Conservation (phyloP, 2,329 filamentous ascomycete genomes). For the Beauveria australis region DNA sequence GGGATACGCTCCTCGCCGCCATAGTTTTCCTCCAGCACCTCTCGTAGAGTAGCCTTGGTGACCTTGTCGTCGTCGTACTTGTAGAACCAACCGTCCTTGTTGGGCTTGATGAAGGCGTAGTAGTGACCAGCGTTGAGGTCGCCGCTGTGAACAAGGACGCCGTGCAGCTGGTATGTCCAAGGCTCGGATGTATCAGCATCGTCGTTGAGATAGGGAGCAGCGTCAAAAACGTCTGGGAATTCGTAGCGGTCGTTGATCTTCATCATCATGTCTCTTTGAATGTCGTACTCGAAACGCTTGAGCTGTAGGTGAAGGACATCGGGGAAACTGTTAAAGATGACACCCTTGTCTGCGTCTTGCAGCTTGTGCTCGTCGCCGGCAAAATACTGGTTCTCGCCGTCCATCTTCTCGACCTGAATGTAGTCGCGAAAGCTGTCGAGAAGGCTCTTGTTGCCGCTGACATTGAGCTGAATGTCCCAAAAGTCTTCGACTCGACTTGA, state of each 20-base stretch:
- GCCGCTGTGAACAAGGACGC: conserved; percentile 91
- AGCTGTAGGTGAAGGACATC: conserved; percentile 90
- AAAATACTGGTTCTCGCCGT: conserved; percentile 97
- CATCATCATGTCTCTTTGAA: conserved; percentile 95
- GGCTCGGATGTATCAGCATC: conserved; percentile 81
- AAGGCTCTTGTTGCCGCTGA: conserved; percentile 84
- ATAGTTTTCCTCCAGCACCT: conserved; percentile 94
- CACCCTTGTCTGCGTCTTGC: conserved; percentile 94
- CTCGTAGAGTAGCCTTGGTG: conserved; percentile 82
- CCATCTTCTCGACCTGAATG: conserved; percentile 90
- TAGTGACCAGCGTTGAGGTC: conserved; percentile 97
- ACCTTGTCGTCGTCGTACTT: conserved; percentile 97
- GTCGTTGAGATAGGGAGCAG: conserved; percentile 77
- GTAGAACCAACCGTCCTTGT: conserved; percentile 90
- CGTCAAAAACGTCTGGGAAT: conserved; percentile 77
- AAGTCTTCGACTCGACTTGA: conserved; percentile 94
- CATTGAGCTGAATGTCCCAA: conserved; percentile 97
- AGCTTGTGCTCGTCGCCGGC: conserved; percentile 83
- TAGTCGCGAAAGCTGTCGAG: conserved; percentile 96
- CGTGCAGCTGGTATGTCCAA: conserved; percentile 88
- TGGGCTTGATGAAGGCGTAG: conserved; percentile 92
- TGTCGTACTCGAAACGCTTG: conserved; percentile 97
- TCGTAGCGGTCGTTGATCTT: conserved; percentile 94
- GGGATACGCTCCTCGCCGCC: conserved; percentile 69
- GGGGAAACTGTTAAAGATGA: conserved; percentile 93